Conservation (phyloP, 106 monocot species). For the Iris macrosiphon region DNA sequence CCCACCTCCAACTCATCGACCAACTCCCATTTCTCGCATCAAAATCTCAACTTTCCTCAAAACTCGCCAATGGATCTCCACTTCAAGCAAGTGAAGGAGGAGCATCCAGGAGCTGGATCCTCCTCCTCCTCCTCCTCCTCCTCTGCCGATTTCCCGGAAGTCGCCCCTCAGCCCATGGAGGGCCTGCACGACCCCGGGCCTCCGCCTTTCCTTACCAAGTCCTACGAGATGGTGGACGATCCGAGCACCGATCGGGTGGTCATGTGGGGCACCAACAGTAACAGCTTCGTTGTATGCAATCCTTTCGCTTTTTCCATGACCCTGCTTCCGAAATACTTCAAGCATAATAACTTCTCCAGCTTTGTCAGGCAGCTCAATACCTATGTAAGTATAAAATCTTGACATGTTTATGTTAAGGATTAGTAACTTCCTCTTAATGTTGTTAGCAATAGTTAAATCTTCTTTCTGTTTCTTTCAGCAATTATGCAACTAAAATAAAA, state of each 20-base stretch:
- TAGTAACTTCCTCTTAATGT: no score
- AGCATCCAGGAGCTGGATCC: constrained; percentile 11
- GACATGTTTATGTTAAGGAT: no score
- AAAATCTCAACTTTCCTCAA: not conserved
- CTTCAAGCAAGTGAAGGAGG: constrained; percentile 36
- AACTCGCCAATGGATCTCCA: constrained; percentile 9
- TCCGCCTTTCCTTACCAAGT: constrained; percentile 65
- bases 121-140: not conserved
- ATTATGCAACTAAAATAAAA: no score
- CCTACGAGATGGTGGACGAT: constrained; percentile 61
- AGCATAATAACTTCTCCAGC: constrained; percentile 64
- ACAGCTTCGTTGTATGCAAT: constrained; percentile 64
- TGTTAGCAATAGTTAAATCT: no score
- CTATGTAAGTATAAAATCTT: constrained; percentile 66
- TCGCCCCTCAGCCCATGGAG: constrained; percentile 23
- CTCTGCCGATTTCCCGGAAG: no score
- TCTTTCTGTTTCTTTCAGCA: no score
- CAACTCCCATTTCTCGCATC: not conserved
- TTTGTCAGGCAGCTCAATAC: constrained; percentile 67
- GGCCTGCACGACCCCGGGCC: constrained; percentile 41
- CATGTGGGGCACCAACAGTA: constrained; percentile 40
- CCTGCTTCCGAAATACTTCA: constrained; percentile 53
- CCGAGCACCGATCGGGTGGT: constrained; percentile 39
- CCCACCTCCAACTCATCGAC: not conserved
- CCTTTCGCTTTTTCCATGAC: constrained; percentile 29